Evolutionary conservation across 768 basidiomycete genomes (phyloP).

Genomic region (Tubosaeta sp.): DNA sequence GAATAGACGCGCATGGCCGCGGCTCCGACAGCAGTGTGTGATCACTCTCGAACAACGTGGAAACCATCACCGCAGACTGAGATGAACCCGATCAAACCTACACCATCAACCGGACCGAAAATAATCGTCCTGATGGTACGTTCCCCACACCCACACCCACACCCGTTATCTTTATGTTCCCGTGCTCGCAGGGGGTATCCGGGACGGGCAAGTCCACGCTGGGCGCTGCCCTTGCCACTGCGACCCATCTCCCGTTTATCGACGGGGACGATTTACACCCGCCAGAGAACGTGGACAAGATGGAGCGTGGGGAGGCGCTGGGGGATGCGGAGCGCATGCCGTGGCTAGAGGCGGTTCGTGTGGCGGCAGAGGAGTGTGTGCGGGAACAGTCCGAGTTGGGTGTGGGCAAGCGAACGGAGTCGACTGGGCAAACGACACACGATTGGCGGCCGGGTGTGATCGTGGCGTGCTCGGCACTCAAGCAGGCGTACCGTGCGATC

Average conservation of each 20-base stretch:
- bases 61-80: not conserved
- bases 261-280: constrained; percentile 92
- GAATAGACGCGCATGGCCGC: not conserved
- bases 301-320: constrained; percentile 72
- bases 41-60: not conserved
- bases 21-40: not conserved
- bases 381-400: not conserved
- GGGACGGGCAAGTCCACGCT: constrained; percentile 74
- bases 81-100: not conserved
- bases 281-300: constrained; percentile 77
- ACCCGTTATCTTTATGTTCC: not conserved
- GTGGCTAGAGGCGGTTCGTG: constrained; percentile 76
- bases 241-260: constrained; percentile 68
- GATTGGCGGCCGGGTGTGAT: constrained; percentile 50
- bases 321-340: constrained; percentile 80
- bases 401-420: too few relatives aligned
- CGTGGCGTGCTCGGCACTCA: constrained; percentile 84
- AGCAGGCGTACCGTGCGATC: constrained; percentile 74
- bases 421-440: too few relatives aligned
- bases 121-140: constrained; percentile 53
- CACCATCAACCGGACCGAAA: constrained; percentile 10
- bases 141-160: not conserved
- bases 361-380: constrained; percentile 42
- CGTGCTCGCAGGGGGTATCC: constrained; percentile 54
- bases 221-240: constrained; percentile 55